These are phyloP conservation scores for Aspergillus costaricaensis DNA, from an alignment of 2,329 filamentous ascomycete species.

Conservation along the genomic window DNA sequence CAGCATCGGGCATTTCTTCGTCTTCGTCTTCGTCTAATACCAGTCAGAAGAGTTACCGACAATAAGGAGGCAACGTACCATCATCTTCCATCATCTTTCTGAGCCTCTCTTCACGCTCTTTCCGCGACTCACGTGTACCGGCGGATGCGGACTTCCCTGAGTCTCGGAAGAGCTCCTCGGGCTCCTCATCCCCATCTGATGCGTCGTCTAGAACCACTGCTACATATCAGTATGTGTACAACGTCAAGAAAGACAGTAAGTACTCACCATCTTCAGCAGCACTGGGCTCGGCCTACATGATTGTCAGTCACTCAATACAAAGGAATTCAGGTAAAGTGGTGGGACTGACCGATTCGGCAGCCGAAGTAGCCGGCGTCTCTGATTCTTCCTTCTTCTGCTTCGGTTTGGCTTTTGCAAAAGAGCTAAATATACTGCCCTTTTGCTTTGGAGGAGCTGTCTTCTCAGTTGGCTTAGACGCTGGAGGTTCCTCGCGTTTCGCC, in stretches of 20 bases:
- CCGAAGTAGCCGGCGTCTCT: conserved; percentile 37
- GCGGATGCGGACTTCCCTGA: conserved; percentile 38
- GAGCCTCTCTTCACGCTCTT: conserved; percentile 66
- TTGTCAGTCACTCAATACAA: conserved; percentile 2
- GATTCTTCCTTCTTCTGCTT: conserved; percentile 53
- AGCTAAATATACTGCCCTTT: conserved; percentile 70
- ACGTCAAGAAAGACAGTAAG: not conserved
- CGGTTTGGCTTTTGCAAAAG: conserved; percentile 71
- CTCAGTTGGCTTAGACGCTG: conserved; percentile 35
- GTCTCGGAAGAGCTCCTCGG: conserved; percentile 53
- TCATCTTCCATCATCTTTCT: conserved; percentile 75
- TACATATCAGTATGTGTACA: conserved; percentile 28
- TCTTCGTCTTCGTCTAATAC: conserved; percentile 39
- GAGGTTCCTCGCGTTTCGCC: conserved; percentile 27
- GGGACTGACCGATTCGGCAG: conserved; percentile 39
- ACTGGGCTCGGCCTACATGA: conserved; percentile 38
- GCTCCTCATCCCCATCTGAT: conserved; percentile 61
- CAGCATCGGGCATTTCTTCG: conserved; percentile 61
- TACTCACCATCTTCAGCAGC: conserved; percentile 53
- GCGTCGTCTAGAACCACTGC: conserved; percentile 55
- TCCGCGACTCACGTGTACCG: conserved; percentile 51
- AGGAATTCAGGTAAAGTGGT: conserved; percentile 21
- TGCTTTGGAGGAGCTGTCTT: conserved; percentile 55
- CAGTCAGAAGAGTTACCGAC: conserved; percentile 26
- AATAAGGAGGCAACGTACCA: conserved; percentile 42